Evolutionary conservation across 2,329 filamentous ascomycete genomes (phyloP).

Genomic region (Tolypocladium cylindrosporum): DNA sequence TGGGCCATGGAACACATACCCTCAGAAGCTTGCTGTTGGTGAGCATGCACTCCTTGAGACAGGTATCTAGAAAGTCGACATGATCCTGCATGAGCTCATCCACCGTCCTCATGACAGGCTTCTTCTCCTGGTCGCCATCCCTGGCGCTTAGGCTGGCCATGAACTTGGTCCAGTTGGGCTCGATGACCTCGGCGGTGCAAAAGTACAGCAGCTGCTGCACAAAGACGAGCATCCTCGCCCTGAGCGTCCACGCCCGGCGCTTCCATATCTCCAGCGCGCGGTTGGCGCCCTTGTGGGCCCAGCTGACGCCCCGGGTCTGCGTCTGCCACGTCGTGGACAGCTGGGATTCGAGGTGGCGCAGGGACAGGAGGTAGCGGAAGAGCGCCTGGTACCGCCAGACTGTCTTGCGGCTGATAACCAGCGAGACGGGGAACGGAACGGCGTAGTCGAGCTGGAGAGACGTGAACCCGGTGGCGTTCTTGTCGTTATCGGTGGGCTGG

Average conservation of each 20-base stretch:
- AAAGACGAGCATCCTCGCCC: conserved; percentile 92
- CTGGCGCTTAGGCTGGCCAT: conserved; percentile 74
- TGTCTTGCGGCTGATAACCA: conserved; percentile 93
- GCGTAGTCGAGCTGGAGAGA: conserved; percentile 89
- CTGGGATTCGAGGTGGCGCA: conserved; percentile 82
- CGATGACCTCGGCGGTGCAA: conserved; percentile 92
- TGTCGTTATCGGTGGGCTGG: conserved; percentile 65
- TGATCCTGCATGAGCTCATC: conserved; percentile 99
- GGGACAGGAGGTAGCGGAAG: conserved; percentile 84
- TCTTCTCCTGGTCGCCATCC: conserved; percentile 26
- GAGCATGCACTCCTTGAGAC: conserved; percentile 97
- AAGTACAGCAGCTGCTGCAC: conserved; percentile 96
- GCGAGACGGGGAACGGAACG: conserved; percentile 87
- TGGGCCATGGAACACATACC: conserved; percentile 38
- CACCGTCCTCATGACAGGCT: conserved; percentile 57
- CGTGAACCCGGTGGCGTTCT: conserved; percentile 81
- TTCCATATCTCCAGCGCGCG: conserved; percentile 83
- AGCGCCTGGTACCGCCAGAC: conserved; percentile 94
- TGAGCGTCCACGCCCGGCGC: conserved; percentile 78
- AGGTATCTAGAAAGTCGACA: conserved; percentile 95
- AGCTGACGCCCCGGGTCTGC: conserved; percentile 70
- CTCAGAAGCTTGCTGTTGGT: conserved; percentile 91
- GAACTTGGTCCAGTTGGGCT: conserved; percentile 91
- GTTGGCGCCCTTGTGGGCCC: conserved; percentile 71
- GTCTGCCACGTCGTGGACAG: conserved; percentile 84